phyloP scores from a whole-genome alignment of 2,329 filamentous ascomycete genomes.

The Chalaropsis ovoidea region DNA sequence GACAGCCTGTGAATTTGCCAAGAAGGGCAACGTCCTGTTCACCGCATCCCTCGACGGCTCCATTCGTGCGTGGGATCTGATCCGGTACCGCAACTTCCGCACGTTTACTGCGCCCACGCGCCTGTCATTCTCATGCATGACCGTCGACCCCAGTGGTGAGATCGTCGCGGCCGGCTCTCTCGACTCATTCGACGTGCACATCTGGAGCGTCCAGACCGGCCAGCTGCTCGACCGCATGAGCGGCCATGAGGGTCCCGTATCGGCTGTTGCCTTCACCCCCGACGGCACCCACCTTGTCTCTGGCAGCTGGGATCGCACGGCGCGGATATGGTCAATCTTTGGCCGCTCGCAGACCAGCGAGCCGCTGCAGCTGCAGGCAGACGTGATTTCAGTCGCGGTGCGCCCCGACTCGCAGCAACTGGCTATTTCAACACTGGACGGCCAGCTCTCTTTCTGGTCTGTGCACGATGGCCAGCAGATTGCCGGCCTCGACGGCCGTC shows the following conservation, averaged over 20 bases:
- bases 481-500: slow-evolving; percentile 74
- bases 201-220: slow-evolving; percentile 97
- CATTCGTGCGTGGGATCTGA: slow-evolving; percentile 88
- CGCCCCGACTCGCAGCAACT: slow-evolving; percentile 85
- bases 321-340: slow-evolving; percentile 94
- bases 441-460: slow-evolving; percentile 91
- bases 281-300: slow-evolving; percentile 76
- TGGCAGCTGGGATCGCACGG: slow-evolving; percentile 93
- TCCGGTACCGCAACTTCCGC: slow-evolving; percentile 91
- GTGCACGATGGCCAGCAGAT: slow-evolving; percentile 79
- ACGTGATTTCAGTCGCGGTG: slow-evolving; percentile 77
- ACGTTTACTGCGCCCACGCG: slow-evolving; percentile 92
- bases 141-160: slow-evolving; percentile 94
- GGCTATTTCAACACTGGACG: slow-evolving; percentile 84
- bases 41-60: slow-evolving; percentile 92
- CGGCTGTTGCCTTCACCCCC: slow-evolving; percentile 76
- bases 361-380: slow-evolving; percentile 80
- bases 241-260: slow-evolving; percentile 90
- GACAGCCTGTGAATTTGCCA: slow-evolving; percentile 88
- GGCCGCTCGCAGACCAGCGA: slow-evolving; percentile 89
- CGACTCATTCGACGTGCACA: slow-evolving; percentile 93
- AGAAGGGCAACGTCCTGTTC: slow-evolving; percentile 89
- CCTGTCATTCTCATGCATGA: slow-evolving; percentile 84
- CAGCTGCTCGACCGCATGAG: slow-evolving; percentile 84
- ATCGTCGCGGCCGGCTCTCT: slow-evolving; percentile 90